Conservation (phyloP, 139 green algal species). For the Medakamo hakoo region DNA sequence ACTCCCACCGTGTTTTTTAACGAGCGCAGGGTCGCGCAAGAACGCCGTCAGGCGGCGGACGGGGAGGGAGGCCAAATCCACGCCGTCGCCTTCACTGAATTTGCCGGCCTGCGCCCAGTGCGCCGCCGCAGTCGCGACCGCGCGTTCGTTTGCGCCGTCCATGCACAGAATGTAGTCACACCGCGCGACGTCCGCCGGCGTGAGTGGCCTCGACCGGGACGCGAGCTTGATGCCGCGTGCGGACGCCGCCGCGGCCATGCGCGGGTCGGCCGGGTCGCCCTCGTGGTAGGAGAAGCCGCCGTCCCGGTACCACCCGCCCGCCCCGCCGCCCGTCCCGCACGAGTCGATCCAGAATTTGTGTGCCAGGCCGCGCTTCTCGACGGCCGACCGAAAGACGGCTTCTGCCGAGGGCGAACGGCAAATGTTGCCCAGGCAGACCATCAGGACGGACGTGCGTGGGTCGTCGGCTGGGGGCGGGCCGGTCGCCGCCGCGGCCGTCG, state of each 20-base stretch:
- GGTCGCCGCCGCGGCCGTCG: too few relatives aligned
- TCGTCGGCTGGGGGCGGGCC: neutral
- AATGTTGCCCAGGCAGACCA: constrained; percentile 87
- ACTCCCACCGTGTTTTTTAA: constrained; percentile 13
- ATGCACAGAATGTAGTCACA: constrained; percentile 87
- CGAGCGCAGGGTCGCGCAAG: constrained; percentile 10
- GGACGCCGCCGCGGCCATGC: constrained; percentile 59
- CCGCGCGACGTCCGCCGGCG: constrained; percentile 48
- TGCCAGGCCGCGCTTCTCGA: constrained; percentile 47
- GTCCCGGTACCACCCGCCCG: constrained; percentile 12
- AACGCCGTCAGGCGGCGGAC: constrained; percentile 45
- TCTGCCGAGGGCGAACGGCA: constrained; percentile 81
- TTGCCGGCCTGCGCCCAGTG: constrained; percentile 9
- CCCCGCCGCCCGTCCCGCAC: constrained; percentile 76
- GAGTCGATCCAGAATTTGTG: constrained; percentile 74
- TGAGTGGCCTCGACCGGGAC: constrained; percentile 64
- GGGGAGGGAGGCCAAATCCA: neutral
- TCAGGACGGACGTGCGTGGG: constrained; percentile 20
- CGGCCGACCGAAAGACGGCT: constrained; percentile 68
- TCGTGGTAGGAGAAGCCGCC: constrained; percentile 66
- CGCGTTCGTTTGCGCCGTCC: constrained; percentile 60
- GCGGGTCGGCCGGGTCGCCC: constrained; percentile 55
- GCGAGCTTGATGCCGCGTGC: constrained; percentile 61
- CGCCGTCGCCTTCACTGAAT: neutral
- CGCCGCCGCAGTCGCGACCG: constrained; percentile 21